These are phyloP conservation scores for Aspergillus phoenicis DNA, from an alignment of 2,329 filamentous ascomycete genomes.

Conservation along the genomic window DNA sequence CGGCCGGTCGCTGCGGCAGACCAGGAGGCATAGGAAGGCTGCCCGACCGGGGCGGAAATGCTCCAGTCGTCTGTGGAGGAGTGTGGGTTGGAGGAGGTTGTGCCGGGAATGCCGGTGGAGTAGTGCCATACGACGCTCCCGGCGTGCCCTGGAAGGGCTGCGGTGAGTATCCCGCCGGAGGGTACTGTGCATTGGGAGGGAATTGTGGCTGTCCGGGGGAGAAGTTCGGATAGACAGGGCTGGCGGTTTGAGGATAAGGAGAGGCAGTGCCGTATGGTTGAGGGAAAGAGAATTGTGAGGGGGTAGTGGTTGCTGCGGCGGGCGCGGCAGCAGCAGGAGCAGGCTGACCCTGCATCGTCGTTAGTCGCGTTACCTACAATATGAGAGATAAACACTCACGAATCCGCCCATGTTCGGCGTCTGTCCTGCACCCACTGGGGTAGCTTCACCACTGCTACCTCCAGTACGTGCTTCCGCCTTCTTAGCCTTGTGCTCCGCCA, in stretches of 20 bases:
- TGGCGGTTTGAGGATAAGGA: constrained; percentile 46
- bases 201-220: constrained; percentile 42
- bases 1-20: constrained; percentile 63
- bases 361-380: constrained; percentile 1
- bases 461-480: constrained; percentile 62
- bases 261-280: constrained; percentile 42
- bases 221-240: constrained; percentile 40
- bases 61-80: constrained; percentile 40
- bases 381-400: constrained; percentile 54
- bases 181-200: constrained; percentile 35
- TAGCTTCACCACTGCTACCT: constrained; percentile 59
- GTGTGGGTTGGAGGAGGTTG: constrained; percentile 47
- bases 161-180: constrained; percentile 35
- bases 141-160: constrained; percentile 33
- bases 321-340: constrained; percentile 39
- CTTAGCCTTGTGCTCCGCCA: constrained; percentile 75
- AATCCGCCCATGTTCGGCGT: constrained; percentile 57
- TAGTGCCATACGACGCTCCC: constrained; percentile 42
- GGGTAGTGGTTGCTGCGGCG: constrained; percentile 34
- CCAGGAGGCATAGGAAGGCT: constrained; percentile 59
- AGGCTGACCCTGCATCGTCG: constrained; percentile 32
- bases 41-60: constrained; percentile 53
- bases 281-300: constrained; percentile 43
- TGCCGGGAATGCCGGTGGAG: constrained; percentile 46
- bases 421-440: constrained; percentile 53